These are phyloP conservation scores for Alternaria angustiovoidea DNA, from an alignment of 2,329 filamentous ascomycete species.

Conservation along the genomic window DNA sequence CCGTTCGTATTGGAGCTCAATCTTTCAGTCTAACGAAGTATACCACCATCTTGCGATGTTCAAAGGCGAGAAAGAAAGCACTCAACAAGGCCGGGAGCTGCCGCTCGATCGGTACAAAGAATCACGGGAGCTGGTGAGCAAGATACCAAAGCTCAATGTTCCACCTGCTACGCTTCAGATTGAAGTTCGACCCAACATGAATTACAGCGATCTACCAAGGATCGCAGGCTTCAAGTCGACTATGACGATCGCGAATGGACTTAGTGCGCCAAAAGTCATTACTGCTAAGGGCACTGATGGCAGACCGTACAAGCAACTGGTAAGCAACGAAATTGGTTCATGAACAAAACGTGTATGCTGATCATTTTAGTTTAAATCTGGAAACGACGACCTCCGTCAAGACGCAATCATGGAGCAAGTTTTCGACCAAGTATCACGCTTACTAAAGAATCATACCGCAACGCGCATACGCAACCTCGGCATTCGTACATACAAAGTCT, in stretches of 20 bases:
- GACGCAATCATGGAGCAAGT: slow-evolving; percentile 99
- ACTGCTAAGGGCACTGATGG: slow-evolving; percentile 83
- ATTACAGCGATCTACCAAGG: slow-evolving; percentile 80
- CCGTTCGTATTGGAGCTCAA: slow-evolving; percentile 70
- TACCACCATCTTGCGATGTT: slow-evolving; percentile 71
- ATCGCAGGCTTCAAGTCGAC: slow-evolving; percentile 75
- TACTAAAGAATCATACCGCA: slow-evolving; percentile 83
- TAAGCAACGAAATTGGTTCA: slow-evolving; percentile 46
- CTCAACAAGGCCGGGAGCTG: slow-evolving; percentile 71
- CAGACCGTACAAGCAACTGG: slow-evolving; percentile 82
- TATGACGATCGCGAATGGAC: slow-evolving; percentile 86
- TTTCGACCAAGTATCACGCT: slow-evolving; percentile 91
- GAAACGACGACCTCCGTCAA: slow-evolving; percentile 94
- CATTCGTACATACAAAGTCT: slow-evolving; percentile 95
- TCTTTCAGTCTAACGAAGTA: slow-evolving; percentile 76
- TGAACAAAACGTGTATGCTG: not conserved
- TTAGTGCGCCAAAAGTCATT: slow-evolving; percentile 93
- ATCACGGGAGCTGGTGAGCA: slow-evolving; percentile 69
- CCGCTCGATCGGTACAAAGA: slow-evolving; percentile 69
- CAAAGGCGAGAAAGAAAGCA: slow-evolving; percentile 67
- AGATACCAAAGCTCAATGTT: slow-evolving; percentile 71
- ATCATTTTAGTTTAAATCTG: slow-evolving; percentile 76
- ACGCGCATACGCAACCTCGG: slow-evolving; percentile 88
- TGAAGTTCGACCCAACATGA: slow-evolving; percentile 72
- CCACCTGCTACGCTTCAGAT: slow-evolving; percentile 92